phyloP scores from a whole-genome alignment of 2,329 filamentous ascomycete species.

The Xylaria sp. region DNA sequence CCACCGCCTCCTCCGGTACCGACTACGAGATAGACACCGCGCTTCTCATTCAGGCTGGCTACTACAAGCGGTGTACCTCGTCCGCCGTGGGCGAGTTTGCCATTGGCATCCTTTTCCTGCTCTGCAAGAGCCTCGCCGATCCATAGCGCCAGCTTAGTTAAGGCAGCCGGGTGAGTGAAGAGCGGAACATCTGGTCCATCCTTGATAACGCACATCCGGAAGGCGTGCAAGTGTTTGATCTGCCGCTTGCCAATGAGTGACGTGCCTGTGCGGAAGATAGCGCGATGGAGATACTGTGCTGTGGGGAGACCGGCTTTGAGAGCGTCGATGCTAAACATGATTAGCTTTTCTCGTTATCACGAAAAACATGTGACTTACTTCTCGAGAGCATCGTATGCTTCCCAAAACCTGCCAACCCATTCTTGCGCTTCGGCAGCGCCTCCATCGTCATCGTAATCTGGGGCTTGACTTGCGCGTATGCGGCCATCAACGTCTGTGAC shows the following conservation, averaged over 20 bases:
- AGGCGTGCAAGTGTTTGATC: conserved; percentile 90
- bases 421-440: conserved; percentile 67
- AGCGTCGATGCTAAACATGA: conserved; percentile 71
- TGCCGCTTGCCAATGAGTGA: conserved; percentile 92
- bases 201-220: conserved; percentile 95
- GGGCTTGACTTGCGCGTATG: conserved; percentile 48
- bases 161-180: conserved; percentile 90
- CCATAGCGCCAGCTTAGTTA: conserved; percentile 95
- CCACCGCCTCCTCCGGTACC: conserved; percentile 89
- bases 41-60: conserved; percentile 85
- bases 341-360: conserved; percentile 41
- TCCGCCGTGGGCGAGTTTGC: conserved; percentile 73
- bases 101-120: conserved; percentile 81
- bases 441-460: conserved; percentile 58
- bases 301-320: conserved; percentile 81
- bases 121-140: conserved; percentile 91
- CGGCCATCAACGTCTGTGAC: conserved; percentile 51
- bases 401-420: conserved; percentile 76
- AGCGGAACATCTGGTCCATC: conserved; percentile 91
- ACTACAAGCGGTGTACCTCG: conserved; percentile 88
- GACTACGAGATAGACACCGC: conserved; percentile 91
- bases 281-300: conserved; percentile 88
- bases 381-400: conserved; percentile 77
- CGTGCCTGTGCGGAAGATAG: conserved; percentile 92
- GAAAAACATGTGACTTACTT: conserved; percentile 60